Percentiles rank a stretch among this genome's conserved stretches.
These are phyloP conservation scores for Hypericum androsaemum DNA, from an alignment of 345 rosid genomes.

Conservation along the genomic window DNA sequence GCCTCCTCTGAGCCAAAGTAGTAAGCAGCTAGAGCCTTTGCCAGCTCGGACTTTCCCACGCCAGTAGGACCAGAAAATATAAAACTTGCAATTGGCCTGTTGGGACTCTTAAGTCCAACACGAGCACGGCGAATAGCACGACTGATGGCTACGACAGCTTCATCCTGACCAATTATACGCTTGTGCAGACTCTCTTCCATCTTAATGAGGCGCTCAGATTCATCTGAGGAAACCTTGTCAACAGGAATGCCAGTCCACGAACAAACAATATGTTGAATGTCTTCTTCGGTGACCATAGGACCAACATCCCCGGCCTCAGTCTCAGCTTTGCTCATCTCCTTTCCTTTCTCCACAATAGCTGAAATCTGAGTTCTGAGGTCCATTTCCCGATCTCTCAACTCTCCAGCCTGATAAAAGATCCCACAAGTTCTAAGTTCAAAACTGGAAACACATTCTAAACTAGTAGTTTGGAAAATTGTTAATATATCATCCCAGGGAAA, in stretches of 20 bases:
- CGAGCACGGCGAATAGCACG: constrained; percentile 97
- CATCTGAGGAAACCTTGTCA: constrained; percentile 91
- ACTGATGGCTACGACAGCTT: constrained; percentile 90
- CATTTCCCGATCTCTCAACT: constrained; percentile 85
- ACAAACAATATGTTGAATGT: constrained; percentile 90
- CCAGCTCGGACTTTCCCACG: constrained; percentile 97
- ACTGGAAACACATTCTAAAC: neutral
- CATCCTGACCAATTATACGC: constrained; percentile 92
- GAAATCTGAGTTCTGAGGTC: constrained; percentile 86
- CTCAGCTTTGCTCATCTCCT: constrained; percentile 94
- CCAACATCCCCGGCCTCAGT: constrained; percentile 80
- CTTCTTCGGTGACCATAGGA: constrained; percentile 70
- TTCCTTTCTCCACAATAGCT: constrained; percentile 73
- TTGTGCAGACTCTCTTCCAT: constrained; percentile 95
- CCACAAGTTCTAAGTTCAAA: neutral
- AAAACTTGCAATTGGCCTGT: constrained; percentile 93
- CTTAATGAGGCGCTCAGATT: constrained; percentile 84
- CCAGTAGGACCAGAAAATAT: constrained; percentile 99
- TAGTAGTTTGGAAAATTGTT: no score
- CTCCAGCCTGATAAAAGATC: constrained; percentile 64
- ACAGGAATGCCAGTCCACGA: constrained; percentile 99
- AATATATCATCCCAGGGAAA: neutral
- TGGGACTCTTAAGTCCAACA: constrained; percentile 95
- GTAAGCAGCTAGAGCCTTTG: constrained; percentile 89
- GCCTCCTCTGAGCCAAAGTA: constrained; percentile 97